Evolutionary conservation across 257 asterid species (phyloP).

Genomic region (Solanum clarkiae): DNA sequence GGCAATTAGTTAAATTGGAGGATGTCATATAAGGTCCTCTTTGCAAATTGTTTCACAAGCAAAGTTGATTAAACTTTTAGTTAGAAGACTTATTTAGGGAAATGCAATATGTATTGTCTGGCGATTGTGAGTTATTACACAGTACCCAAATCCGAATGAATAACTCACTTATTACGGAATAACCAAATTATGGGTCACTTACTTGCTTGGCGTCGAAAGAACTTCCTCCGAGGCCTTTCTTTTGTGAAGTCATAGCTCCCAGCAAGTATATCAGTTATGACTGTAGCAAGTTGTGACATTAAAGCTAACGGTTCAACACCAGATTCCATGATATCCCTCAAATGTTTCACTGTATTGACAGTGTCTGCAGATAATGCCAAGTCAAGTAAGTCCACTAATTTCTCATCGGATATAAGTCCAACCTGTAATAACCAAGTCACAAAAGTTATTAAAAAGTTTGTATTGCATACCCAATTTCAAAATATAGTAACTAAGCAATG

Average conservation of each 20-base stretch:
- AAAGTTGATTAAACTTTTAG: not conserved
- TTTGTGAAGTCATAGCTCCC: conserved; percentile 69
- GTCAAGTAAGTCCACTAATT: conserved; percentile 86
- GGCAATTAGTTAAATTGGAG: not conserved
- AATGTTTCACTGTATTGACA: conserved; percentile 85
- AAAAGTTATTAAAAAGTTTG: not conserved
- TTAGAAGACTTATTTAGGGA: not conserved
- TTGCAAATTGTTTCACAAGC: not conserved
- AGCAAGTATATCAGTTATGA: conserved; percentile 92
- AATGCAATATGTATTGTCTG: not conserved
- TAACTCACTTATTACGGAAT: not conserved
- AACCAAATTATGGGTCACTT: conserved; percentile 16
- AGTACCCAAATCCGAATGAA: not conserved
- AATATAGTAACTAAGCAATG: not conserved
- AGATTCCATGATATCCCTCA: conserved; percentile 87
- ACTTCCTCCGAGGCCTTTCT: conserved; percentile 66
- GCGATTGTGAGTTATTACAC: not conserved
- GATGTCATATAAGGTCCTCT: not conserved
- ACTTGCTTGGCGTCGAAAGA: conserved; percentile 61
- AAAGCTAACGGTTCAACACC: conserved; percentile 94
- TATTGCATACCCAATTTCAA: not conserved
- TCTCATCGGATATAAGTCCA: conserved; percentile 93
- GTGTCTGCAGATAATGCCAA: conserved; percentile 95
- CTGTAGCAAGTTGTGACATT: conserved; percentile 97
- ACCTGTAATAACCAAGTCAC: conserved; percentile 33